A percentile compares a stretch with the other conserved stretches of the same genome.
phyloP scores from a whole-genome alignment of 352 stramenopile species.

The Phytophthora sojae region DNA sequence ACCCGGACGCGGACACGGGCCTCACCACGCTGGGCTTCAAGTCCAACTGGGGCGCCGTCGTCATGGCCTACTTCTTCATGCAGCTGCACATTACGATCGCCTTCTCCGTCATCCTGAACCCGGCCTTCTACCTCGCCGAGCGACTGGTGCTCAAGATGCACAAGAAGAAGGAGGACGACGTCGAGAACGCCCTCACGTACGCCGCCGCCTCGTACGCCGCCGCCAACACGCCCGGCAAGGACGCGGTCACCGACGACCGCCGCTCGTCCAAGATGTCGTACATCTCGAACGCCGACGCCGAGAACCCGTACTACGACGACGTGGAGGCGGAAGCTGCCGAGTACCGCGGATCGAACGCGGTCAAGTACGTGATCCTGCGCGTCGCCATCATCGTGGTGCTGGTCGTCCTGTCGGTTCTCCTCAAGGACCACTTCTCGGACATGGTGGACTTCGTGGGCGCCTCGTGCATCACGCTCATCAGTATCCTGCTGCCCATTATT shows the following conservation, averaged over 20 bases:
- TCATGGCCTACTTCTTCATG: too few relatives aligned
- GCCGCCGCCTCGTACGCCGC: conserved; percentile 22
- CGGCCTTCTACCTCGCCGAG: conserved; percentile 46
- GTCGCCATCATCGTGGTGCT: conserved; percentile 47
- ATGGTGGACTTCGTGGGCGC: conserved; percentile 49
- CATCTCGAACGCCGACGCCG: too few relatives aligned
- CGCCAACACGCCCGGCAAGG: conserved; percentile 23
- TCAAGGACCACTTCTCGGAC: conserved; percentile 49
- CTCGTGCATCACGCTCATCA: conserved; percentile 48
- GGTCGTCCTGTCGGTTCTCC: conserved; percentile 41
- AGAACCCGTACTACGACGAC: conserved; percentile 31
- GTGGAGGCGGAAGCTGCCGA: conserved; percentile 34
- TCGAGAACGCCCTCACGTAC: conserved; percentile 32
- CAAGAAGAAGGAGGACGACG: conserved; percentile 43
- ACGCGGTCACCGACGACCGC: conserved; percentile 21
- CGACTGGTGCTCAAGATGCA: conserved; percentile 45
- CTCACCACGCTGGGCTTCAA: too few relatives aligned
- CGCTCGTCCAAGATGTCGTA: conserved; percentile 47
- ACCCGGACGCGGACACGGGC: too few relatives aligned
- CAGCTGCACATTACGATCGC: too few relatives aligned
- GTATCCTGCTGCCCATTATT: conserved; percentile 49
- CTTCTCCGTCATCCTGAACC: conserved; percentile 46
- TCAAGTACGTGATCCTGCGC: conserved; percentile 51
- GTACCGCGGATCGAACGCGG: conserved; percentile 40
- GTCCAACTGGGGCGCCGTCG: too few relatives aligned